Evolutionary conservation across 1,284 basidiomycete genomes (phyloP).

Genomic region (Pyrrhoderma noxium): DNA sequence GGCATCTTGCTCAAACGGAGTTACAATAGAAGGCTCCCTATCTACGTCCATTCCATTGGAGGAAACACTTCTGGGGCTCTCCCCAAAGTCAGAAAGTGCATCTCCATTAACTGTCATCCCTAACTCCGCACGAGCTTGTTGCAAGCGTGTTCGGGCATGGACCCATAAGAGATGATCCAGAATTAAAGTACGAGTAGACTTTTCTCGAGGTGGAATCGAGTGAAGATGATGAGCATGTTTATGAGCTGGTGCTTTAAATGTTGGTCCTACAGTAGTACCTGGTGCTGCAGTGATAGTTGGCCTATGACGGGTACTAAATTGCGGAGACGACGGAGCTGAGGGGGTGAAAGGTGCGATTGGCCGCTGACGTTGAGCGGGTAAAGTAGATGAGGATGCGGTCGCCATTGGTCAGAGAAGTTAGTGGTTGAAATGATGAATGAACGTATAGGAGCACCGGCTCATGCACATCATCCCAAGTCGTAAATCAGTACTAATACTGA

Average conservation of each 20-base stretch:
- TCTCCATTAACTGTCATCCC: conserved; percentile 74
- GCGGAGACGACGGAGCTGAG: conserved; percentile 13
- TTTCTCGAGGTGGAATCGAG: conserved; percentile 70
- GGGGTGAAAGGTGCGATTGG: conserved; percentile 5
- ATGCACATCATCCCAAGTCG: too few relatives aligned
- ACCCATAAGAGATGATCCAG: conserved; percentile 80
- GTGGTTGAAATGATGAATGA: too few relatives aligned
- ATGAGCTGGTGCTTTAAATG: conserved; percentile 55
- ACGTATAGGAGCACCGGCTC: not conserved
- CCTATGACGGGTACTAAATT: conserved; percentile 9
- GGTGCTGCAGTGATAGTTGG: not conserved
- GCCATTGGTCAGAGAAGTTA: not conserved
- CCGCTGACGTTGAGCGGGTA: conserved; percentile 2
- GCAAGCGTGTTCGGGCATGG: conserved; percentile 71
- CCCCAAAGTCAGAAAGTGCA: conserved; percentile 44
- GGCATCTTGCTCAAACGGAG: conserved; percentile 45
- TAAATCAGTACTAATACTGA: too few relatives aligned
- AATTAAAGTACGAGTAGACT: conserved; percentile 72
- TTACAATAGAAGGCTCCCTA: conserved; percentile 35
- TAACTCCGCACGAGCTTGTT: conserved; percentile 72
- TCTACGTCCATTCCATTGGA: conserved; percentile 52
- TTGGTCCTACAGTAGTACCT: conserved; percentile 5
- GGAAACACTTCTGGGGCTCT: conserved; percentile 64
- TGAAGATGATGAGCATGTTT: conserved; percentile 68
- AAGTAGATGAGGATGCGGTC: conserved; percentile 9